Conservation (phyloP, 225 moss, liverwort and hornwort species). For the Sphagnum contortum region DNA sequence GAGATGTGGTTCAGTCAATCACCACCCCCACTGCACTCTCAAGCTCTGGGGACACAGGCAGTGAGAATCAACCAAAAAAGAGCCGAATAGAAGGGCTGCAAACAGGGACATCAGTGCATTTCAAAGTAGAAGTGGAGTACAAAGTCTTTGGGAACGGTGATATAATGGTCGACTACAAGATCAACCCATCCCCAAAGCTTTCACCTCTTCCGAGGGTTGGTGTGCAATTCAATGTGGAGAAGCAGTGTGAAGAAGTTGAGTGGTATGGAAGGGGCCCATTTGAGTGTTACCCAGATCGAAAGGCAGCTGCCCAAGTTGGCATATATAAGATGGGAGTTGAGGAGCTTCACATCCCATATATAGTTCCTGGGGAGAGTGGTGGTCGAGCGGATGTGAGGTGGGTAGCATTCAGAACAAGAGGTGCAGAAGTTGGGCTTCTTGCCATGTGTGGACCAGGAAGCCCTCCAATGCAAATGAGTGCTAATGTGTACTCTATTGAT, state of each 20-base stretch:
- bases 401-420: constrained; percentile 50
- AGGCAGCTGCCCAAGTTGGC: constrained; percentile 64
- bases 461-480: constrained; percentile 64
- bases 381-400: constrained; percentile 88
- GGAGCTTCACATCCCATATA: constrained; percentile 81
- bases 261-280: constrained; percentile 97
- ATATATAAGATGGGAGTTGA: constrained; percentile 51
- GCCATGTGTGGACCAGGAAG: constrained; percentile 29
- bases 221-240: constrained; percentile 59
- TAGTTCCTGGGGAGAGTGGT: constrained; percentile 82
- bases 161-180: constrained; percentile 42
- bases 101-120: constrained; percentile 16
- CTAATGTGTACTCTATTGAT: constrained; percentile 49
- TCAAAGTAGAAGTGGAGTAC: constrained; percentile 60
- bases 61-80: background rate
- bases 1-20: constrained; percentile 22
- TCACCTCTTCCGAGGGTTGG: constrained; percentile 78
- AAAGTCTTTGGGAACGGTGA: constrained; percentile 69
- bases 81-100: constrained; percentile 16
- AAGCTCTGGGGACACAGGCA: constrained; percentile 12
- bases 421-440: constrained; percentile 42
- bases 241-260: constrained; percentile 40
- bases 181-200: constrained; percentile 37
- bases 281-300: constrained; percentile 95
- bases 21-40: constrained; percentile 10